phyloP scores from a whole-genome alignment of 495 filamentous ascomycete species.

The Penicillium dipodomyicola region DNA sequence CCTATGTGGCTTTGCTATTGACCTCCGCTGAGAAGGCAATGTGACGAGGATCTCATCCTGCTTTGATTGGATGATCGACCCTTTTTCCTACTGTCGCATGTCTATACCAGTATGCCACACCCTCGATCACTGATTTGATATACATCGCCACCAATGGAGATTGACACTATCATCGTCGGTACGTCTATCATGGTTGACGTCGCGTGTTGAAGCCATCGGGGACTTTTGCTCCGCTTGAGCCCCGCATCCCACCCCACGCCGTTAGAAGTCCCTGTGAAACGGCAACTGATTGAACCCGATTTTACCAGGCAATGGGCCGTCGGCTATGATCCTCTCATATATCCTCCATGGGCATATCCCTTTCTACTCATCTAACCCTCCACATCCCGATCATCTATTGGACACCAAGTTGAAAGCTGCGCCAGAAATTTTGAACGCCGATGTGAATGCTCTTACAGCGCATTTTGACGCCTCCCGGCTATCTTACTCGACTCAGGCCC shows the following conservation, averaged over 20 bases:
- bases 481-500: constrained; percentile 63
- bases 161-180: constrained; percentile 50
- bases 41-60: constrained; percentile 8
- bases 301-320: constrained; percentile 58
- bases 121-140: constrained; percentile 30
- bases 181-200: constrained; percentile 21
- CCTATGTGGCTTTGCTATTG: constrained; percentile 25
- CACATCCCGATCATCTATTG: constrained; percentile 61
- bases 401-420: constrained; percentile 51
- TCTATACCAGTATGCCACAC: constrained; percentile 37
- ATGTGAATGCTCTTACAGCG: constrained; percentile 50
- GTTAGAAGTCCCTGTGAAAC: background rate
- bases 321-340: constrained; percentile 65
- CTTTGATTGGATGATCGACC: background rate
- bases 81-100: constrained; percentile 19
- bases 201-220: too few relatives aligned
- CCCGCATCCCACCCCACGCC: constrained; percentile 12
- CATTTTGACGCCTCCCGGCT: constrained; percentile 62
- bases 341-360: constrained; percentile 66
- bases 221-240: constrained; percentile 13
- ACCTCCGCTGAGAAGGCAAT: constrained; percentile 25
- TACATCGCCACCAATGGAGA: constrained; percentile 41
- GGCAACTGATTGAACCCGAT: constrained; percentile 5
- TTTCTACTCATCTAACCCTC: constrained; percentile 50
- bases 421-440: constrained; percentile 46